Evolutionary conservation across 495 filamentous ascomycete genomes (phyloP).

Genomic region (Penicillium pancosmium): DNA sequence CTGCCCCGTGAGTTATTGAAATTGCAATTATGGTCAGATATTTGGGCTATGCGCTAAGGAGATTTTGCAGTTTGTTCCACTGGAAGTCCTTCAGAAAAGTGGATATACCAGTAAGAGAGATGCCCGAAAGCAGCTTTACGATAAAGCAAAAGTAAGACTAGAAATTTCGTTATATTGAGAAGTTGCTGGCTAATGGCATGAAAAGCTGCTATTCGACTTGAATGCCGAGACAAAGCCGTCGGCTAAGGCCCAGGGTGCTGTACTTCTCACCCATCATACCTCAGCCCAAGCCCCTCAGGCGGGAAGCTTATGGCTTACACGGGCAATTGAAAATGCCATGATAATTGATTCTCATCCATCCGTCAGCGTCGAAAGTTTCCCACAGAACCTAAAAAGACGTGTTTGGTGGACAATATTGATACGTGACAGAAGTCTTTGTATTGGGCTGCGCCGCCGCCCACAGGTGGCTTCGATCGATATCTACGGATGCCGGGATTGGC

Average conservation of each 20-base stretch:
- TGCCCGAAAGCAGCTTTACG: conserved; percentile 47
- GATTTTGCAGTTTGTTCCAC: conserved; percentile 39
- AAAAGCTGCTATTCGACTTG: conserved; percentile 33
- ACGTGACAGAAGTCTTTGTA: conserved; percentile 51
- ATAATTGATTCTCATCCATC: conserved; percentile 41
- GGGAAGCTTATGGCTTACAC: conserved; percentile 49
- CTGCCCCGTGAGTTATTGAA: conserved; percentile 39
- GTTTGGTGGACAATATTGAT: conserved; percentile 56
- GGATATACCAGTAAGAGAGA: conserved; percentile 46
- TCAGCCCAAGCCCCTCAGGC: conserved; percentile 40
- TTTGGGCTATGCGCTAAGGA: too few species aligned
- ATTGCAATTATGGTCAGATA: too few species aligned
- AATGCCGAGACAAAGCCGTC: conserved; percentile 33
- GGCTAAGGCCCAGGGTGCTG: conserved; percentile 43
- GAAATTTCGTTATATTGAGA: too few species aligned
- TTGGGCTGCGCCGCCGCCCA: conserved; percentile 50
- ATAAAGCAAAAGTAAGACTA: conserved; percentile 39
- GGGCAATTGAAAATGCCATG: conserved; percentile 51
- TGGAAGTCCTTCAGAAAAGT: conserved; percentile 40
- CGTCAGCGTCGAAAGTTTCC: conserved; percentile 12
- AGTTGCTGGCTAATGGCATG: neutral
- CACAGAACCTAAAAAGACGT: conserved; percentile 39
- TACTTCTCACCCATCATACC: conserved; percentile 47
- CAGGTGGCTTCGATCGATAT: conserved; percentile 48
- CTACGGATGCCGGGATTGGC: conserved; percentile 31